Evolutionary conservation across 2,329 filamentous ascomycete genomes (phyloP).

Genomic region (Akanthomyces uredinophilus): DNA sequence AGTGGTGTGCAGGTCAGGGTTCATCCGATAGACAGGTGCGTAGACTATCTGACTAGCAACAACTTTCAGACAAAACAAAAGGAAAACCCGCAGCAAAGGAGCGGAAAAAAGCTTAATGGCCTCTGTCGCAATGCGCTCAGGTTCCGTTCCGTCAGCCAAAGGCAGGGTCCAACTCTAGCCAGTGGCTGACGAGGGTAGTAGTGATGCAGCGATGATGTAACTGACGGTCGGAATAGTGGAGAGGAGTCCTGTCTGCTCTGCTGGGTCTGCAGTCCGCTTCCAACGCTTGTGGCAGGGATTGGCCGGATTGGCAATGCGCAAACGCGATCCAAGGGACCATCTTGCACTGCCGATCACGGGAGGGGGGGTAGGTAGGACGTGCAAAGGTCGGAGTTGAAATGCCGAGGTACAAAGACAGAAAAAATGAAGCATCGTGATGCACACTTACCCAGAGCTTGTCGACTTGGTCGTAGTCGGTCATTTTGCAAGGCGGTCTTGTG

Average conservation of each 20-base stretch:
- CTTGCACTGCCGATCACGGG: neutral
- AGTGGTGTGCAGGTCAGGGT: conserved; percentile 1
- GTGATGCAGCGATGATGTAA: conserved; percentile 10
- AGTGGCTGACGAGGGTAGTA: neutral
- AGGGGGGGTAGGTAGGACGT: neutral
- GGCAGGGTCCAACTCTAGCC: conserved; percentile 1
- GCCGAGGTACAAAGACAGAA: neutral
- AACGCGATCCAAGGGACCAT: neutral
- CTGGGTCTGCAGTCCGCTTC: no score
- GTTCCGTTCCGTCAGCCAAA: neutral
- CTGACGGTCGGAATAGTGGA: neutral
- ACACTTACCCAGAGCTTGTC: conserved; percentile 48
- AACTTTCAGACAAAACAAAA: neutral
- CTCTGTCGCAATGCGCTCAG: neutral
- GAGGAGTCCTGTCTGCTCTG: neutral
- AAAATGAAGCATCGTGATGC: conserved; percentile 2
- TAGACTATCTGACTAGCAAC: no score
- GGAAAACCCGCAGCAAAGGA: neutral
- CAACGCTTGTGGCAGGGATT: conserved; percentile 8
- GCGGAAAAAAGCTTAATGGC: neutral
- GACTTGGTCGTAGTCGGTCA: conserved; percentile 5
- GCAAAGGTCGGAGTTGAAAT: neutral
- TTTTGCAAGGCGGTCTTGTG: neutral
- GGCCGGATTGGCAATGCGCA: neutral
- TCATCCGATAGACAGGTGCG: neutral